Evolutionary conservation across 768 basidiomycete species (phyloP).

Genomic region (Auriscalpium vulgare): DNA sequence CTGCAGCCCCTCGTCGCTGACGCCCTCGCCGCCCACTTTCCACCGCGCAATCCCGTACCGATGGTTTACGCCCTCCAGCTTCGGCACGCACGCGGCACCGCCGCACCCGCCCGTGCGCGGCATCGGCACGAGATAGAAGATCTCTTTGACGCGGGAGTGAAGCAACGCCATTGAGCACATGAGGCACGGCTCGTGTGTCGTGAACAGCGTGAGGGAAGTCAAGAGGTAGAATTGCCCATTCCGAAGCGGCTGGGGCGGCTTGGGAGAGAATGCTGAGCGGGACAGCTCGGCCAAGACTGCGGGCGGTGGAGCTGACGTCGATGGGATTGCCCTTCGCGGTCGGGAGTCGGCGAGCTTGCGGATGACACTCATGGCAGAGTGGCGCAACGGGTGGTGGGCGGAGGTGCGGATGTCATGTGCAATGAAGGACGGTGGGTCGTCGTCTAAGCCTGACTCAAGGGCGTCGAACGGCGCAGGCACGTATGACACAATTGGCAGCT

Average conservation of each 20-base stretch:
- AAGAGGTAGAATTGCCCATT: conserved; percentile 85
- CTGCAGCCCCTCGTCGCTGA: conserved; percentile 9
- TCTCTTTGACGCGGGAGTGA: conserved; percentile 88
- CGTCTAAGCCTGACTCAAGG: conserved; percentile 10
- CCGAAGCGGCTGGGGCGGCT: background rate
- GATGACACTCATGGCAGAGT: conserved; percentile 75
- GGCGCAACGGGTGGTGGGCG: conserved; percentile 70
- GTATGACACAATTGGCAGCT: conserved; percentile 74
- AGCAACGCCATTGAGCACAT: conserved; percentile 97
- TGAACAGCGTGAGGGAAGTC: conserved; percentile 77
- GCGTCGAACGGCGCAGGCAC: conserved; percentile 49
- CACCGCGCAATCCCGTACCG: conserved; percentile 70
- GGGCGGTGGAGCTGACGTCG: conserved; percentile 10
- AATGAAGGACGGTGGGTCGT: conserved; percentile 31
- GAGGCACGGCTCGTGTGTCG: conserved; percentile 93
- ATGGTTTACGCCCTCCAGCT: conserved; percentile 84
- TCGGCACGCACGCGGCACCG: conserved; percentile 64
- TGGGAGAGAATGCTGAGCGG: conserved; percentile 10
- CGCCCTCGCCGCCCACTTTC: conserved; percentile 28
- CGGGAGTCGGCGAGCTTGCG: conserved; percentile 55
- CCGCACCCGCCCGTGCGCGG: conserved; percentile 82
- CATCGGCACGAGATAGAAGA: conserved; percentile 71
- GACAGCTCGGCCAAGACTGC: background rate
- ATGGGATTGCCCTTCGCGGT: background rate
- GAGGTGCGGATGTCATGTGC: conserved; percentile 68